phyloP scores from a whole-genome alignment of 257 asterid species.

The Jasminum sambac region DNA sequence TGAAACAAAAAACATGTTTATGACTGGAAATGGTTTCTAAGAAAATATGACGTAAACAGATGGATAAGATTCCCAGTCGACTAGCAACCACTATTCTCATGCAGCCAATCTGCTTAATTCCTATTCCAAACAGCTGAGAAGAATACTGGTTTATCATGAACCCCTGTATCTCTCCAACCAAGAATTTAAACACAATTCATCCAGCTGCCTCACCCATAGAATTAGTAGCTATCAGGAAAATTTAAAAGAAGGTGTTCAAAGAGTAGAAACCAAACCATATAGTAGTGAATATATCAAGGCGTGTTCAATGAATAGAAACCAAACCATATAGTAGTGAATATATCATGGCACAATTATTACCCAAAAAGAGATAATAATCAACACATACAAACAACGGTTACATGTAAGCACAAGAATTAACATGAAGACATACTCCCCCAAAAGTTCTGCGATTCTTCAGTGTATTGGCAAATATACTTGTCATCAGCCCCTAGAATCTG shows the following conservation, averaged over 20 bases:
- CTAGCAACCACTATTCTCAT: not conserved
- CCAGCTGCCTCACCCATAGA: not conserved
- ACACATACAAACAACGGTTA: not conserved
- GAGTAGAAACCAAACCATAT: not conserved
- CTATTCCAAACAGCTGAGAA: not conserved
- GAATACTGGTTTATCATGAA: not conserved
- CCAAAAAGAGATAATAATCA: not conserved
- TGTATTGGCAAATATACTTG: constrained; percentile 86
- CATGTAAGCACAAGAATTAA: not conserved
- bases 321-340: not conserved
- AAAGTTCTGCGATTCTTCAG: constrained; percentile 70
- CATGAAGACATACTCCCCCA: constrained; percentile 72
- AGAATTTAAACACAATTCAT: not conserved
- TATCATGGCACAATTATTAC: not conserved
- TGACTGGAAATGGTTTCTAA: not conserved
- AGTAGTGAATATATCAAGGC: not conserved
- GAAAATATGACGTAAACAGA: not conserved
- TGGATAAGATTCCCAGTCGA: not conserved
- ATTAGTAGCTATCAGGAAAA: not conserved
- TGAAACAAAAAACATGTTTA: not conserved
- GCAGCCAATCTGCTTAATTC: not conserved
- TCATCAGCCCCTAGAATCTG: constrained; percentile 97
- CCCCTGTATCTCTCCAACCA: not conserved
- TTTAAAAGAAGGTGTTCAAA: not conserved
- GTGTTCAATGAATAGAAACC: not conserved